phyloP scores from a whole-genome alignment of 2,329 filamentous ascomycete genomes.

The Epichloe bromicola region DNA sequence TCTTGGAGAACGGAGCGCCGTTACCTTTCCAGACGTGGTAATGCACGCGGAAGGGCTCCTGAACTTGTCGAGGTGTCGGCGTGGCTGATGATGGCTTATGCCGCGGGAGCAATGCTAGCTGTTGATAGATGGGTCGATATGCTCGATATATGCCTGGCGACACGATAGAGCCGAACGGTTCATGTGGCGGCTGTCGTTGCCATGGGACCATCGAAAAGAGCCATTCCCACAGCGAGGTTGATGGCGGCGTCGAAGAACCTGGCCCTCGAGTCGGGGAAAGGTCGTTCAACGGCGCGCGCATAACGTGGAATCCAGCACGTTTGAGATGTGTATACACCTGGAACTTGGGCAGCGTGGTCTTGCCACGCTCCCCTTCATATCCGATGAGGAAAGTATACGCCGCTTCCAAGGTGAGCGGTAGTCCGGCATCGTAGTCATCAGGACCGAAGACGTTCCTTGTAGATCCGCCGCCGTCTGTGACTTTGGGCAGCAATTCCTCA shows the following conservation, averaged over 20 bases:
- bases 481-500: constrained; percentile 31
- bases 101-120: constrained; percentile 59
- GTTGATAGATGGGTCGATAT: constrained; percentile 60
- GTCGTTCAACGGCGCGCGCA: constrained; percentile 43
- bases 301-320: constrained; percentile 67
- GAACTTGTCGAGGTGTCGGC: constrained; percentile 12
- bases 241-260: constrained; percentile 6
- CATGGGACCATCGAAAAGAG: constrained; percentile 34
- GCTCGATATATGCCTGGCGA: constrained; percentile 51
- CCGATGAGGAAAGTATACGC: constrained; percentile 80
- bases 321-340: constrained; percentile 80
- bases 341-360: constrained; percentile 62
- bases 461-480: constrained; percentile 11
- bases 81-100: constrained; percentile 41
- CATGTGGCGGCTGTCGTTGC: constrained; percentile 13
- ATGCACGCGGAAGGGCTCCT: constrained; percentile 55
- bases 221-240: constrained; percentile 35
- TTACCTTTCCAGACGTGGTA: constrained; percentile 68
- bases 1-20: constrained; percentile 58
- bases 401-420: constrained; percentile 85
- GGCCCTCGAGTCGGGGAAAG: neutral
- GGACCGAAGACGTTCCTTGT: constrained; percentile 12
- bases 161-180: constrained; percentile 43
- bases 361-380: constrained; percentile 47
- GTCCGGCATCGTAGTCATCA: constrained; percentile 43